Evolutionary conservation across 1,139 yeast species (phyloP).

Genomic region (Candida freyschussii): DNA sequence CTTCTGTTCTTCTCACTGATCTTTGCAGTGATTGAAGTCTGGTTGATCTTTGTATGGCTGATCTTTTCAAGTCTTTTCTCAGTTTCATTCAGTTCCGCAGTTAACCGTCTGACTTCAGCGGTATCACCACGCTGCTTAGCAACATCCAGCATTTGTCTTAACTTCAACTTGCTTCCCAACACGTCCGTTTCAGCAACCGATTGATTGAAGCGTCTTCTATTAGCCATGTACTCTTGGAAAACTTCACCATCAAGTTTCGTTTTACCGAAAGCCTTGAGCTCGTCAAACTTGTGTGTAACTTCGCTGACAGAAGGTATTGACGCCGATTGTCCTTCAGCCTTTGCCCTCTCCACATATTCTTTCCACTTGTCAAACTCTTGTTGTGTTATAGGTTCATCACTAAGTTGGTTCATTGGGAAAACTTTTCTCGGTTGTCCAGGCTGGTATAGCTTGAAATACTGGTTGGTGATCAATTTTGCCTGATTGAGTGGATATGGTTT

Average conservation of each 20-base stretch:
- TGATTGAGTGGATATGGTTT: constrained; percentile 54
- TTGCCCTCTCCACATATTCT: constrained; percentile 54
- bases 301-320: constrained; percentile 58
- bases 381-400: constrained; percentile 64
- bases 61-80: constrained; percentile 29
- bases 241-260: constrained; percentile 70
- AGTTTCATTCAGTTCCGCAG: constrained; percentile 35
- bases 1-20: constrained; percentile 63
- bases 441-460: constrained; percentile 49
- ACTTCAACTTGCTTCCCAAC: constrained; percentile 56
- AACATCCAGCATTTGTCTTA: constrained; percentile 70
- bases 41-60: constrained; percentile 28
- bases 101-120: constrained; percentile 5
- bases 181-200: constrained; percentile 68
- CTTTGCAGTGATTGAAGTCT: constrained; percentile 33
- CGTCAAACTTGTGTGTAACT: constrained; percentile 60
- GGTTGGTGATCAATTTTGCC: constrained; percentile 43
- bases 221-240: constrained; percentile 73
- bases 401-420: constrained; percentile 71
- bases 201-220: constrained; percentile 58
- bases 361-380: constrained; percentile 74
- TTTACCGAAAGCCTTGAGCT: constrained; percentile 55
- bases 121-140: constrained; percentile 64
- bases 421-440: constrained; percentile 59
- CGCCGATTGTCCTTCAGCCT: constrained; percentile 34